phyloP scores from a whole-genome alignment of 345 rosid species.

The Erucastrum elatum region DNA sequence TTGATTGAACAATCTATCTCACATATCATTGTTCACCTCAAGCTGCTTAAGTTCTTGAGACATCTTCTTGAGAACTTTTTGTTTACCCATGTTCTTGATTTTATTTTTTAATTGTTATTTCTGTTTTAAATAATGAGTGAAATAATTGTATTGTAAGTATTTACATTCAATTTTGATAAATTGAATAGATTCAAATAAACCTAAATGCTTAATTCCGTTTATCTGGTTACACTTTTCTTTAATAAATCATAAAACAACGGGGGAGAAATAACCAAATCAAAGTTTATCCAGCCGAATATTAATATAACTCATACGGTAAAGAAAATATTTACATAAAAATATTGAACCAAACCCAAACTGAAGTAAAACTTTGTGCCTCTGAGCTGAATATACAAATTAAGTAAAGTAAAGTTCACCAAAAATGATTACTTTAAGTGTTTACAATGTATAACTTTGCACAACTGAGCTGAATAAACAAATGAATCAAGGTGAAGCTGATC shows the following conservation, averaged over 20 bases:
- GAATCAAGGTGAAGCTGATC: background rate
- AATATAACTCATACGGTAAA: background rate
- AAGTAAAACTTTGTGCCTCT: background rate
- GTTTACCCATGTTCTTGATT: constrained; percentile 13
- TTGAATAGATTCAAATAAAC: constrained; percentile 3
- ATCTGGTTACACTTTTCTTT: background rate
- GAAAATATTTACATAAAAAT: background rate
- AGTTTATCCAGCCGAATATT: background rate
- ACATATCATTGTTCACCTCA: constrained; percentile 18
- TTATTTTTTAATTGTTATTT: background rate
- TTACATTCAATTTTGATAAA: constrained; percentile 4
- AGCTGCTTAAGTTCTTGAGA: constrained; percentile 16
- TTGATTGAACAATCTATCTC: background rate
- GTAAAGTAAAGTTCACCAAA: background rate
- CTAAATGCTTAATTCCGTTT: background rate
- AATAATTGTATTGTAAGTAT: background rate
- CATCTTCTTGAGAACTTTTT: constrained; percentile 22
- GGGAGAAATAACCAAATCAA: background rate
- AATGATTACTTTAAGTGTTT: background rate
- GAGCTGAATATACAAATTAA: background rate
- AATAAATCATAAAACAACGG: background rate
- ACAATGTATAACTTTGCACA: background rate
- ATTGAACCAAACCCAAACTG: background rate
- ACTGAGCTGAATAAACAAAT: background rate
- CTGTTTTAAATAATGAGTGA: background rate